phyloP scores from a whole-genome alignment of 495 filamentous ascomycete species.

The Xylaria castorea region DNA sequence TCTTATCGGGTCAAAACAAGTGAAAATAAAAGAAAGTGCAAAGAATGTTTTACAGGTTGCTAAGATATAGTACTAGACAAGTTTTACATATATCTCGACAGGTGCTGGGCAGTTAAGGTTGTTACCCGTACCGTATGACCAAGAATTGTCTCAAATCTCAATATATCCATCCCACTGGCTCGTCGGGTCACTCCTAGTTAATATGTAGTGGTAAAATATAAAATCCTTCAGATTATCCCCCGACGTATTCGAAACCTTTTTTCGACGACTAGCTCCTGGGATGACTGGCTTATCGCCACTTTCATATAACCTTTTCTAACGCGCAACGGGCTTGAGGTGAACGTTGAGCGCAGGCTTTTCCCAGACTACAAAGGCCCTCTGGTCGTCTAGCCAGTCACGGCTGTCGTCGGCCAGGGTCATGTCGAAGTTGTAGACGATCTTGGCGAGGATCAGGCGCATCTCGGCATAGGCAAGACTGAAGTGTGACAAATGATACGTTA shows the following conservation, averaged over 20 bases:
- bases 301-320: neutral
- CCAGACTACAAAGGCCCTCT: conserved; percentile 46
- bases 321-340: conserved; percentile 36
- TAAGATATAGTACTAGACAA: neutral
- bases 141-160: neutral
- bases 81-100: neutral
- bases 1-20: neutral
- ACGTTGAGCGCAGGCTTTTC: conserved; percentile 43
- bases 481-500: neutral
- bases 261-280: neutral
- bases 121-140: neutral
- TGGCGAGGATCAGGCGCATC: conserved; percentile 56
- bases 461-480: conserved; percentile 53
- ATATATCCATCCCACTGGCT: neutral
- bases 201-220: neutral
- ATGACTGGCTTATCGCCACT: neutral
- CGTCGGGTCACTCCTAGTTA: neutral
- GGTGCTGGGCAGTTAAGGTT: neutral
- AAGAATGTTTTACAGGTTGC: neutral
- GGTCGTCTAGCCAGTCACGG: conserved; percentile 40
- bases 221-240: neutral
- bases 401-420: conserved; percentile 49
- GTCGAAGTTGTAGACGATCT: conserved; percentile 56
- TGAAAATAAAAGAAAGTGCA: neutral
- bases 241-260: neutral